Percentiles rank a stretch among this genome's conserved stretches.
phyloP scores from a whole-genome alignment of 2,329 filamentous ascomycete genomes.

The Lecanicillium sp. region DNA sequence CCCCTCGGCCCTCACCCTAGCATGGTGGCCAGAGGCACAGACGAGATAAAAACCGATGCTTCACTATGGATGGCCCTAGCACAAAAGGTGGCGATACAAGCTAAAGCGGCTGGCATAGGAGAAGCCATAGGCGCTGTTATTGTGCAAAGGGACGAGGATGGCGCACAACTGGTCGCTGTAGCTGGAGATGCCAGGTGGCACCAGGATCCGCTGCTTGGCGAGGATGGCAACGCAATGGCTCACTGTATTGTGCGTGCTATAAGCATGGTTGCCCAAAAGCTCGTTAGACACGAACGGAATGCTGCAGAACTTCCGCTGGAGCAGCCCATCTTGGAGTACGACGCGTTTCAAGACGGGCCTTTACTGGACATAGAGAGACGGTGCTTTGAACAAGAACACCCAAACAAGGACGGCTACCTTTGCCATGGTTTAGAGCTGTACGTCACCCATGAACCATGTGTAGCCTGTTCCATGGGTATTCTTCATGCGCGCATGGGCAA shows the following conservation, averaged over 20 bases:
- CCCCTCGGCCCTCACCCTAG: constrained; percentile 77
- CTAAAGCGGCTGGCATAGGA: constrained; percentile 49
- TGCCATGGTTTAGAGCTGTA: constrained; percentile 93
- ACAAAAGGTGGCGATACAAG: constrained; percentile 51
- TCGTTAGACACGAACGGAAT: constrained; percentile 46
- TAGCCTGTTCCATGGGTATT: constrained; percentile 96
- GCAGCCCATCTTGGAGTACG: constrained; percentile 40
- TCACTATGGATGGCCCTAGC: constrained; percentile 62
- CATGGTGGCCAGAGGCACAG: constrained; percentile 60
- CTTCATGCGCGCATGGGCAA: constrained; percentile 87
- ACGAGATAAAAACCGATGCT: constrained; percentile 57
- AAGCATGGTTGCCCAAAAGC: constrained; percentile 69
- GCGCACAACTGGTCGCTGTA: constrained; percentile 56
- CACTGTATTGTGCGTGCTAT: constrained; percentile 73
- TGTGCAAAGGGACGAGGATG: constrained; percentile 51
- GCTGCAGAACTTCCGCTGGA: constrained; percentile 25
- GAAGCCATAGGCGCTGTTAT: constrained; percentile 68
- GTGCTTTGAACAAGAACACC: constrained; percentile 57
- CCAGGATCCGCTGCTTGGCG: constrained; percentile 36
- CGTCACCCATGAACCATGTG: constrained; percentile 88
- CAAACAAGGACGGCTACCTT: constrained; percentile 73
- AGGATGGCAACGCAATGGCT: constrained; percentile 63
- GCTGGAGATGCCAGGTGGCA: constrained; percentile 71
- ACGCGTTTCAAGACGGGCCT: constrained; percentile 60
- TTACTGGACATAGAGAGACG: constrained; percentile 57